Evolutionary conservation across 2,329 filamentous ascomycete species (phyloP), one percentile per base, ranked within the genome.

Genomic region (Capronia epimyces): DNA sequence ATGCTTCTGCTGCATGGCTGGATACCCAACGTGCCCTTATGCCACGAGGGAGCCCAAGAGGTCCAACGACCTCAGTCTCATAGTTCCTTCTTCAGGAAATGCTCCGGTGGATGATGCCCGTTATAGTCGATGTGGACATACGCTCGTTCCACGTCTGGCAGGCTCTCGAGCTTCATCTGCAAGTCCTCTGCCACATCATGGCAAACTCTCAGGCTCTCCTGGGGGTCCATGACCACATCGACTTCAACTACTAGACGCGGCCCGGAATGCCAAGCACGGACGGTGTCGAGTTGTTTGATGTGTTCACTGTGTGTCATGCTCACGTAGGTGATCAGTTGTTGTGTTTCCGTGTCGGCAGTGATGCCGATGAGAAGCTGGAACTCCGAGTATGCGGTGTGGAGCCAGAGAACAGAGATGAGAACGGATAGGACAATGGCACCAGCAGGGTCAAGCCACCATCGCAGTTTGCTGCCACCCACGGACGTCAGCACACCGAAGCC

Each of bases 81-180:
- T 41, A 83, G 63, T 60, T 83, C 80, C 69, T 84, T 84, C 67
- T 84, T 84, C 66, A 81, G 67, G 57, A 79, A 83, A 66, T 84
- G 90, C 73, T 96, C 90, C 0, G 91, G 91, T 68, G 93, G 90
- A 69, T 97, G 93, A 15, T 86, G 89, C 3, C 90, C 96, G 73
- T 97, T 93, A 63, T 94, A 97, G 68, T 98, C 93, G 15, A 96
- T 90, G 67, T 98, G 93, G 16, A 97, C 93, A 66, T 96, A 97
- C 0, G 89, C 89, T 52, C 93, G 75, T 77, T 97, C 93, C 8
- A 97, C 84, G 65, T 95, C 85, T 0, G 93, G 91, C 57, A 98
- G 70, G 50, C 84, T 87, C 77, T 98, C 93, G 2, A 97, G 76
- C 74, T 97, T 97, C 56, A 86, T 86, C 75, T 98, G 93, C 62